A percentile compares a stretch with the other conserved stretches of the same genome.
Conservation (phyloP, 78 protist species). For the Dictyostelium intermedium region DNA sequence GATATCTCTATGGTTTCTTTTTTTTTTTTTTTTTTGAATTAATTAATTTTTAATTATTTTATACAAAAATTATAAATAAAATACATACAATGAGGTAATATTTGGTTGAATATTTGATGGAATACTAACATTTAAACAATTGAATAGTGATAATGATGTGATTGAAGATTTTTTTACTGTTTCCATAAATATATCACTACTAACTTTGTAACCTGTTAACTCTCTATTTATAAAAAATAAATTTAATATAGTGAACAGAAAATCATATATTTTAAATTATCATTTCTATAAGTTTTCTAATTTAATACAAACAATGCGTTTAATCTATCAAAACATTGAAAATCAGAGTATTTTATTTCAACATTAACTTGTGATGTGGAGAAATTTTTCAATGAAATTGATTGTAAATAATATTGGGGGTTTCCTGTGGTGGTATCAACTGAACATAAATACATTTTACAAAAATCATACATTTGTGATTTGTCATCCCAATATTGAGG, state of each 20-base stretch:
- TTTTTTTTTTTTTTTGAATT: no score
- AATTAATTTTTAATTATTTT: no score
- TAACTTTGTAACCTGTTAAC: background rate
- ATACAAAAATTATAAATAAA: no score
- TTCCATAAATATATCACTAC: background rate
- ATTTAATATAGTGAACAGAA: no score
- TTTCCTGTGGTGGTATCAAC: background rate
- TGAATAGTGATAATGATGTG: background rate
- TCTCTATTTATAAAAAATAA: background rate
- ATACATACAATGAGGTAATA: background rate
- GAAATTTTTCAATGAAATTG: background rate
- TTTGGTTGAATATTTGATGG: background rate
- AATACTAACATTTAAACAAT: background rate
- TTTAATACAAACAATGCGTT: background rate
- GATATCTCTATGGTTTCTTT: background rate
- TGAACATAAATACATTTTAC: background rate
- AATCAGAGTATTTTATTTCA: background rate
- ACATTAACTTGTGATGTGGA: background rate
- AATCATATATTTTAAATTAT: no score
- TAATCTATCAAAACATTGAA: background rate
- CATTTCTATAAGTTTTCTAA: no score
- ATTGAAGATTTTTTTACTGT: background rate
- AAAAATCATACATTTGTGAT: background rate
- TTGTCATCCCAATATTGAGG: background rate
- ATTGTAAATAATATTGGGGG: background rate